Evolutionary conservation across 495 filamentous ascomycete genomes (phyloP).

Genomic region (Chlorociboria aeruginascens): DNA sequence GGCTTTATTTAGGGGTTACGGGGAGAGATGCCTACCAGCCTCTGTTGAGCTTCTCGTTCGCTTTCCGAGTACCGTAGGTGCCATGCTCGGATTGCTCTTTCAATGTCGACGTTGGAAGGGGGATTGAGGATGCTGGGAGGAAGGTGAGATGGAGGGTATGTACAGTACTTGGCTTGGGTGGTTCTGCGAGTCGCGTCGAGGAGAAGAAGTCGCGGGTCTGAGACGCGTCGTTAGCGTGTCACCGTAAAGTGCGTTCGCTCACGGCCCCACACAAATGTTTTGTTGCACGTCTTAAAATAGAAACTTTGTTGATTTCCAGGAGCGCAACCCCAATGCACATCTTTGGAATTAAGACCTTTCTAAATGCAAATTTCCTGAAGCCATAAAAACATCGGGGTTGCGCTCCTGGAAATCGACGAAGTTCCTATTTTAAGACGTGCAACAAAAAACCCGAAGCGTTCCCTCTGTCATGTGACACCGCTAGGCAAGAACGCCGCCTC

Average conservation of each 20-base stretch:
- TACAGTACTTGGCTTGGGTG: neutral
- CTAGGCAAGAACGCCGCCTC: no score
- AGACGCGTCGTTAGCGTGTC: neutral
- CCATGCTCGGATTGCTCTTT: slow-evolving; percentile 36
- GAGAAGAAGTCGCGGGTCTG: neutral
- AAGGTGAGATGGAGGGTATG: slow-evolving; percentile 8
- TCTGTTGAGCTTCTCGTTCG: slow-evolving; percentile 45
- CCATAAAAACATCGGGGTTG: no score
- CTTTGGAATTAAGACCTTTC: no score
- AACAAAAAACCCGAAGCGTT: no score
- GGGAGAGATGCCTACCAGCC: slow-evolving; percentile 40
- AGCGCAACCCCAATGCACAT: no score
- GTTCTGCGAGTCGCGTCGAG: neutral
- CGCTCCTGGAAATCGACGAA: no score
- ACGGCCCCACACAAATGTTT: no score
- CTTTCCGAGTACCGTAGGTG: slow-evolving; percentile 59
- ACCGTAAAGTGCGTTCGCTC: slow-evolving; percentile 2
- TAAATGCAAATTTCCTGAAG: no score
- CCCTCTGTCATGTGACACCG: no score
- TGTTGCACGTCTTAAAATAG: no score
- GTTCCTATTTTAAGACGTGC: no score
- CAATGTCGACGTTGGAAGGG: slow-evolving; percentile 4
- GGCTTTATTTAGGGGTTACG: neutral
- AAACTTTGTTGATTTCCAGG: no score
- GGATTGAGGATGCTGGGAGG: slow-evolving; percentile 4